phyloP scores from a whole-genome alignment of 1,284 basidiomycete genomes.

The Amylostereum areolatum region DNA sequence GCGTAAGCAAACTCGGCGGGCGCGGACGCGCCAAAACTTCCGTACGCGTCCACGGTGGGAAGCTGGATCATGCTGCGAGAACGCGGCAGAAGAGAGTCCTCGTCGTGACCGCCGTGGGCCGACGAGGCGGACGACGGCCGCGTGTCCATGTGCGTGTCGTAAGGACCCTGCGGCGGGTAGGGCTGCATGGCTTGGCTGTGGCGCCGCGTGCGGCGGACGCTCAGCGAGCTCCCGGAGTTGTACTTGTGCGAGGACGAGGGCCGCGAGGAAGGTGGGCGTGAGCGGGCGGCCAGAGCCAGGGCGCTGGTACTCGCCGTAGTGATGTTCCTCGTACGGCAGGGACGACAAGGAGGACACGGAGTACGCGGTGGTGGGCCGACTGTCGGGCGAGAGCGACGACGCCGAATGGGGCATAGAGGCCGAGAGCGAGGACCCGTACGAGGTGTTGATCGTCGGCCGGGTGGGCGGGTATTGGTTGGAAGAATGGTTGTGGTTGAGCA shows the following conservation, averaged over 20 bases:
- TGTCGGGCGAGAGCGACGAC: conserved; percentile 73
- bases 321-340: conserved; percentile 60
- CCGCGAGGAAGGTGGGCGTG: conserved; percentile 37
- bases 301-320: conserved; percentile 58
- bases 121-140: conserved; percentile 72
- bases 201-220: conserved; percentile 62
- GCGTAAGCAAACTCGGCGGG: conserved; percentile 77
- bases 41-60: conserved; percentile 61
- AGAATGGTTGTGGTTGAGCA: conserved; percentile 67
- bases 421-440: conserved; percentile 58
- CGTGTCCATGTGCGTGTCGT: conserved; percentile 49
- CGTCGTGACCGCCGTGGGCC: conserved; percentile 44
- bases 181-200: conserved; percentile 81
- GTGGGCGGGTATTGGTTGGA: conserved; percentile 33
- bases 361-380: conserved; percentile 76
- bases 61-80: conserved; percentile 76
- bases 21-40: conserved; percentile 32
- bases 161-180: conserved; percentile 60
- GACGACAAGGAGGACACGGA: conserved; percentile 75
- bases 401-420: conserved; percentile 65
- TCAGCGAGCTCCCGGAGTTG: conserved; percentile 45
- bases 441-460: conserved; percentile 59
- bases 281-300: conserved; percentile 56
- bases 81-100: conserved; percentile 43
- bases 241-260: conserved; percentile 58